phyloP scores from a whole-genome alignment of 2,329 filamentous ascomycete genomes.

The Arthroderma uncinatum region DNA sequence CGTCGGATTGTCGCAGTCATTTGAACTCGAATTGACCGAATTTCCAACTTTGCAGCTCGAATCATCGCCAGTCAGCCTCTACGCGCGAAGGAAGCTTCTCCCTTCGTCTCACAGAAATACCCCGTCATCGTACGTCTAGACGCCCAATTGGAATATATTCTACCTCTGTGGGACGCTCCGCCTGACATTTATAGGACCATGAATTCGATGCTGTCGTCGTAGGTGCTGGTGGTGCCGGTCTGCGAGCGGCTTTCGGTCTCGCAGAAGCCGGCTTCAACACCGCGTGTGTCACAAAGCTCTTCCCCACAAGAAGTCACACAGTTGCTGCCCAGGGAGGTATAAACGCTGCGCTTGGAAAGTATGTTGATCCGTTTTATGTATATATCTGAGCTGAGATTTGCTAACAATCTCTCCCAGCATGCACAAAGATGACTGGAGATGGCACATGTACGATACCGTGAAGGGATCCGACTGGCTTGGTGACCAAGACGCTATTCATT shows the following conservation, averaged over 20 bases:
- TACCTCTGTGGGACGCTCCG: neutral
- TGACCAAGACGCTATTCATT: conserved; percentile 50
- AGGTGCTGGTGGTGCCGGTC: conserved; percentile 51
- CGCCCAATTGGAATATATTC: neutral
- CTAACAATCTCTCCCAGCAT: conserved; percentile 27
- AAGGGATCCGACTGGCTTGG: conserved; percentile 50
- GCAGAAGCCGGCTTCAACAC: conserved; percentile 55
- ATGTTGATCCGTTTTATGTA: conserved; percentile 11
- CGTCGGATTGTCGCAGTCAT: conserved; percentile 16
- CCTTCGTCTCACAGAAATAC: conserved; percentile 80
- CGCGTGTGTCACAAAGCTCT: conserved; percentile 54
- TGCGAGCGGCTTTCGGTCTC: conserved; percentile 53
- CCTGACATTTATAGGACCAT: conserved; percentile 55
- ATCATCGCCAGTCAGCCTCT: conserved; percentile 78
- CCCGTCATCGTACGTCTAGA: conserved; percentile 67
- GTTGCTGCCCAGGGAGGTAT: conserved; percentile 58
- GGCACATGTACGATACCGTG: conserved; percentile 51
- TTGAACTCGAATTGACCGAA: conserved; percentile 3
- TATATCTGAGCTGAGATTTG: neutral
- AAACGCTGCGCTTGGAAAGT: conserved; percentile 48
- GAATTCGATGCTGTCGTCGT: conserved; percentile 96
- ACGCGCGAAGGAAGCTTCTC: conserved; percentile 84
- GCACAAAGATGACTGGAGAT: conserved; percentile 47
- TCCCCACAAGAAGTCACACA: conserved; percentile 53
- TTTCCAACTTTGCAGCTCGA: conserved; percentile 46